Evolutionary conservation across 306 rosid species (phyloP), one percentile per base, ranked within the genome.

Genomic region (Acacia crassicarpa): DNA sequence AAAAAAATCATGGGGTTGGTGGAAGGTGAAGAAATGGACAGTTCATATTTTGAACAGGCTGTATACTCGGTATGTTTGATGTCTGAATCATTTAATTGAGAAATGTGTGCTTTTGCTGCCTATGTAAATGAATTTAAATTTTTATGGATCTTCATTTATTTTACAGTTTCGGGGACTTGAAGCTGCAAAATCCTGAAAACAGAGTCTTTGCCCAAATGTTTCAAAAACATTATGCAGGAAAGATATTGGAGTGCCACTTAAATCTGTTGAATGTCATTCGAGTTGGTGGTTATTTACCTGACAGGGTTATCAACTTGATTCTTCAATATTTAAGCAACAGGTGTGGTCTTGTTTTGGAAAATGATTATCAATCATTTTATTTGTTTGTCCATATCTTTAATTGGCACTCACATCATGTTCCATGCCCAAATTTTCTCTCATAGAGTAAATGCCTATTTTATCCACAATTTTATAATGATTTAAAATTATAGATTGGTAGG

Each of bases 1-100:
- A 72, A 84, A 95, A 83, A 95, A 95, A 84, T 82, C 98, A 77
- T 95, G 99, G 99, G 99, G 92, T 38, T 93, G 99, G 99, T 95
- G 99, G 99, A 95, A 95, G 90, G 99, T 93, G 89, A 95, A 93
- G 93, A 95, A 95, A 83, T 93, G 99, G 99, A 95, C 99, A 10
- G 95, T 93, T 77, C 99, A 92, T 81, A 95, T 95, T 83, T 81
- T 95, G 67, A 93, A 95, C 83, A 86, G 99, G 88, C 90, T 95
- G 75, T 95, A 89, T 84, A 95, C 98, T 63, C 92, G 99, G 99
- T 93, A 86, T 76, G 80, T 73, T 73, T 80, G 27, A 71, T 49
- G 43, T 44, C 43, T 71, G 25, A 72, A 65, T 73, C 38, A 15
- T 12, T 59, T 49, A 65, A 27, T 73, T 23, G 56, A 45, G 38